Percentiles rank a stretch among this genome's conserved stretches.
These are phyloP conservation scores for Dipodascus geniculatus DNA, from an alignment of 805 yeast species.

Conservation along the genomic window DNA sequence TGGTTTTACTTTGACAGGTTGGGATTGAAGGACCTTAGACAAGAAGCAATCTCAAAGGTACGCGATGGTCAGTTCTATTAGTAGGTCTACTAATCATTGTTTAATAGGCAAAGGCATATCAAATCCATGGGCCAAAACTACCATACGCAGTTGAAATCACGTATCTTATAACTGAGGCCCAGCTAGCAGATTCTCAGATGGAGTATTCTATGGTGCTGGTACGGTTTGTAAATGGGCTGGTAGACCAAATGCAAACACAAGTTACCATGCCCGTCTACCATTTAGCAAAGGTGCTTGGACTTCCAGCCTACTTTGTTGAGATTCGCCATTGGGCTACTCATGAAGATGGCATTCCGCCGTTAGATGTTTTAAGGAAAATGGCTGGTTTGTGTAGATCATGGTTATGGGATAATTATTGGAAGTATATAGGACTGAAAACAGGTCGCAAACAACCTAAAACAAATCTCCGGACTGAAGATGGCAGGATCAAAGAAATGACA, in stretches of 20 bases:
- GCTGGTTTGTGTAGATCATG: constrained; percentile 55
- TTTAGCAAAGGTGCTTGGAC: constrained; percentile 52
- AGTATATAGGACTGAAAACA: constrained; percentile 12
- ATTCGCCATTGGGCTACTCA: constrained; percentile 86
- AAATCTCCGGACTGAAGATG: constrained; percentile 35
- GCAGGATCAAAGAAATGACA: constrained; percentile 38
- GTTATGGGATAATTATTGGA: constrained; percentile 71
- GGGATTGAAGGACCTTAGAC: background rate
- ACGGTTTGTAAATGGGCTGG: constrained; percentile 79
- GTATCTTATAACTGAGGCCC: background rate
- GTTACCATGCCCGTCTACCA: constrained; percentile 57
- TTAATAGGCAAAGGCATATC: background rate
- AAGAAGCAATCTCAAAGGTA: background rate
- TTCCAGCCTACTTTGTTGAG: constrained; percentile 82
- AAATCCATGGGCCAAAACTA: background rate
- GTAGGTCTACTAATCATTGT: background rate
- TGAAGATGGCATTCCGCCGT: constrained; percentile 59
- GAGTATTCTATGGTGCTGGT: constrained; percentile 28
- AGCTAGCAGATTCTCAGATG: background rate
- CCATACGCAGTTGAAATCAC: background rate
- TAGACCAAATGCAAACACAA: constrained; percentile 76
- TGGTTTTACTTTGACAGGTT: background rate
- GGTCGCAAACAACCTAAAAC: background rate
- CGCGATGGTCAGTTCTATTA: background rate
- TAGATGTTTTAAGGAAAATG: constrained; percentile 54